These are phyloP conservation scores for Coemansia sp. DNA, from an alignment of 192 early-diverging fungal genomes.

Conservation along the genomic window DNA sequence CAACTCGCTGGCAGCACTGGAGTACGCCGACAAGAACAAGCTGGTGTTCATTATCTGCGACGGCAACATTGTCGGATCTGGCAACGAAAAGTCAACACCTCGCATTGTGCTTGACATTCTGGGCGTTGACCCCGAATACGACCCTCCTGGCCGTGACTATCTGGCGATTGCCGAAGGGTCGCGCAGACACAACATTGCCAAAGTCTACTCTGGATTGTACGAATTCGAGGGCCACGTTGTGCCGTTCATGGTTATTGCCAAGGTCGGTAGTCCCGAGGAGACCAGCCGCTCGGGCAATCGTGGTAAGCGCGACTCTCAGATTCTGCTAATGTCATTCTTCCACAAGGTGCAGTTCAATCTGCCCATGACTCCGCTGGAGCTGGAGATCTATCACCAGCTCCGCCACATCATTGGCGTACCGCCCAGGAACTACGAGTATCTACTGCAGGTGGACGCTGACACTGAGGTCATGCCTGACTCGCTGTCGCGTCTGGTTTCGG, in stretches of 20 bases:
- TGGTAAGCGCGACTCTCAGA: slow-evolving; percentile 98
- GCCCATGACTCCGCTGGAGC: slow-evolving; percentile 90
- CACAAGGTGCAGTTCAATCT: slow-evolving; percentile 92
- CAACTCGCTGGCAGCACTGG: slow-evolving; percentile 72
- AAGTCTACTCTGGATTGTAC: slow-evolving; percentile 96
- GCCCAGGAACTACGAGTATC: slow-evolving; percentile 77
- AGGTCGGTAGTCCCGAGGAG: slow-evolving; percentile 90
- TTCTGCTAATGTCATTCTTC: slow-evolving; percentile 94
- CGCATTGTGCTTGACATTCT: slow-evolving; percentile 91
- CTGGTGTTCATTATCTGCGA: slow-evolving; percentile 87
- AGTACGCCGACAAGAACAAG: slow-evolving; percentile 89
- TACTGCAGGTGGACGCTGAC: slow-evolving; percentile 82
- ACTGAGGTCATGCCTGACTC: slow-evolving; percentile 85
- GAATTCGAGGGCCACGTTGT: slow-evolving; percentile 88
- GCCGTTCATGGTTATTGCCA: slow-evolving; percentile 95
- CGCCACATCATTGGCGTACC: slow-evolving; percentile 95
- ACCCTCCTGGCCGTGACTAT: slow-evolving; percentile 79
- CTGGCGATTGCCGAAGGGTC: slow-evolving; percentile 88
- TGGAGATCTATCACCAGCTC: slow-evolving; percentile 98
- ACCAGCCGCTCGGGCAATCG: slow-evolving; percentile 88
- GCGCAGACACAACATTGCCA: slow-evolving; percentile 91
- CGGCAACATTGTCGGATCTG: slow-evolving; percentile 93
- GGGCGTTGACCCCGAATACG: slow-evolving; percentile 79
- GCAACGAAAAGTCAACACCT: slow-evolving; percentile 97
- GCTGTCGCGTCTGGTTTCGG: slow-evolving; percentile 85